These are phyloP conservation scores for Fusarium kyushuense DNA, from an alignment of 2,329 filamentous ascomycete genomes.

Conservation along the genomic window DNA sequence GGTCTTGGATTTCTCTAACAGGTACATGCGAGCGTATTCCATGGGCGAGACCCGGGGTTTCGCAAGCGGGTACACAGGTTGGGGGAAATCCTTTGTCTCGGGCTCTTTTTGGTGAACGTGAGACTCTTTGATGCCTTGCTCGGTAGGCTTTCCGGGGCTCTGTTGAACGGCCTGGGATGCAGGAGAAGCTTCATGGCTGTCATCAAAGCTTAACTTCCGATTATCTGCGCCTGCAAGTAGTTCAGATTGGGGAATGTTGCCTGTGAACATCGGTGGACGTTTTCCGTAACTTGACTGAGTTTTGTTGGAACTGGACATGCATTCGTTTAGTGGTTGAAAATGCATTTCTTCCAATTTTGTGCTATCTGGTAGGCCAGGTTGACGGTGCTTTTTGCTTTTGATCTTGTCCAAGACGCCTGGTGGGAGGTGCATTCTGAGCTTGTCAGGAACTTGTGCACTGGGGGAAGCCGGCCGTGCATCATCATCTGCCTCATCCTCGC, in stretches of 20 bases:
- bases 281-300: constrained; percentile 22
- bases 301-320: neutral
- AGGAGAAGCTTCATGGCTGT: constrained; percentile 3
- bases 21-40: constrained; percentile 55
- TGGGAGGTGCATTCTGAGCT: constrained; percentile 40
- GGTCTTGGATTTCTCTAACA: constrained; percentile 51
- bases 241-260: constrained; percentile 45
- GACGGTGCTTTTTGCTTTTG: constrained; percentile 46
- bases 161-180: neutral
- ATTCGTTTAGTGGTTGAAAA: constrained; percentile 1
- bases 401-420: constrained; percentile 48
- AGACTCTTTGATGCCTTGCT: neutral
- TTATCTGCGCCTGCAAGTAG: constrained; percentile 8
- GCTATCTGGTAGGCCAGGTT: constrained; percentile 28
- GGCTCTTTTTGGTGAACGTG: neutral
- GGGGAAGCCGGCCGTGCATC: constrained; percentile 46
- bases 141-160: neutral
- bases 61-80: constrained; percentile 28
- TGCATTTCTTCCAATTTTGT: constrained; percentile 6
- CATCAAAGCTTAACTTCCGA: constrained; percentile 2
- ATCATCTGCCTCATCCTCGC: constrained; percentile 48
- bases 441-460: constrained; percentile 52
- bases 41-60: constrained; percentile 55
- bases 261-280: constrained; percentile 35
- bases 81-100: constrained; percentile 4